phyloP scores from a whole-genome alignment of 768 basidiomycete genomes.

The Mrakia blollopis region DNA sequence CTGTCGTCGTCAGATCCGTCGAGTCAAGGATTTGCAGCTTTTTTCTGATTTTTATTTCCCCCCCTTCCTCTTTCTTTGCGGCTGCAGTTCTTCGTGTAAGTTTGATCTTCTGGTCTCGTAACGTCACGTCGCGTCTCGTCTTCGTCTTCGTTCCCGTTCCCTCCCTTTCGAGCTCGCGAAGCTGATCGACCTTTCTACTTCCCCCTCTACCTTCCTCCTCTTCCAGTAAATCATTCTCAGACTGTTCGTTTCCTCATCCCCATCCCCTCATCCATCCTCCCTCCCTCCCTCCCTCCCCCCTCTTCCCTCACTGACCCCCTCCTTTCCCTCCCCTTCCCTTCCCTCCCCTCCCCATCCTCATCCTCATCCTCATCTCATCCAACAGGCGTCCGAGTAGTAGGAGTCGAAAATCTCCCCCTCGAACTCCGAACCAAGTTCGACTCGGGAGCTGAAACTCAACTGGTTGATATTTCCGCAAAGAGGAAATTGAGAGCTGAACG shows the following conservation, averaged over 20 bases:
- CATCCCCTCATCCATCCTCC: neutral
- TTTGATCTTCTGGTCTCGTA: neutral
- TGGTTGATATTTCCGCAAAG: slow-evolving; percentile 63
- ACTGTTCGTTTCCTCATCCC: slow-evolving; percentile 7
- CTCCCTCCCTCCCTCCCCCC: neutral
- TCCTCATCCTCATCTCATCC: too few relatives aligned
- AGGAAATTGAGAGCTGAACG: slow-evolving; percentile 60
- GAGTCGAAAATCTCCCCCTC: slow-evolving; percentile 52
- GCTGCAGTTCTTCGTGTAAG: slow-evolving; percentile 8
- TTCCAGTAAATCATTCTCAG: slow-evolving; percentile 22
- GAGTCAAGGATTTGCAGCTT: neutral
- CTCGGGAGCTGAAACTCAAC: slow-evolving; percentile 66
- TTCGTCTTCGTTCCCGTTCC: neutral
- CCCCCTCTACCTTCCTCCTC: neutral
- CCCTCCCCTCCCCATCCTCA: neutral
- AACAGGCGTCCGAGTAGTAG: slow-evolving; percentile 35
- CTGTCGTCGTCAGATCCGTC: neutral
- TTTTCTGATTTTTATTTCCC: neutral
- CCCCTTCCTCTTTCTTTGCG: neutral
- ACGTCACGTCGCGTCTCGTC: neutral
- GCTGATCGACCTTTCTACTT: neutral
- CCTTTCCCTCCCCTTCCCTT: neutral
- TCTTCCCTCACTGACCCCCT: neutral
- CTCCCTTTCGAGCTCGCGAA: neutral
- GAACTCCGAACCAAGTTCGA: slow-evolving; percentile 57